These are phyloP conservation scores for Truncatella angustata DNA, from an alignment of 2,329 filamentous ascomycete genomes.

Conservation along the genomic window DNA sequence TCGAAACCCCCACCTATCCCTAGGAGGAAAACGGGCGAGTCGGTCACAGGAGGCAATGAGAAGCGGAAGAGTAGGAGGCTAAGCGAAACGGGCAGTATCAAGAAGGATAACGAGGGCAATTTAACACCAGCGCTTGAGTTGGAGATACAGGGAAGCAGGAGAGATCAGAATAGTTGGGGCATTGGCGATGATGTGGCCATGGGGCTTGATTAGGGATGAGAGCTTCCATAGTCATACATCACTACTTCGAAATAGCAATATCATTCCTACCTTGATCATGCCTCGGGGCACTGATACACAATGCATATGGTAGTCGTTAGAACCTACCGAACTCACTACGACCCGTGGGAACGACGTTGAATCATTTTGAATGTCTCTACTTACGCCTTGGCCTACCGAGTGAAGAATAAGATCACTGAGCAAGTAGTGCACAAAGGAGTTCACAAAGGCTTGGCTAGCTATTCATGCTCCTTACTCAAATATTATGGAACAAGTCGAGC, in stretches of 20 bases:
- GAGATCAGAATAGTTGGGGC: slow-evolving; percentile 66
- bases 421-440: no score
- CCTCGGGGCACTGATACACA: no score
- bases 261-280: no score
- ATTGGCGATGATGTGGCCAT: slow-evolving; percentile 83
- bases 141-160: slow-evolving; percentile 51
- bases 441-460: no score
- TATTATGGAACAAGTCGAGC: no score
- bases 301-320: no score
- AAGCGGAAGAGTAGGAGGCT: slow-evolving; percentile 35
- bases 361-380: no score
- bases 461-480: no score
- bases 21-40: slow-evolving; percentile 22
- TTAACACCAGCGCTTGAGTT: slow-evolving; percentile 40
- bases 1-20: slow-evolving; percentile 17
- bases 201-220: slow-evolving; percentile 66
- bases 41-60: slow-evolving; percentile 12
- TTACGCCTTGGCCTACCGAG: no score
- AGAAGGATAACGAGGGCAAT: slow-evolving; percentile 24
- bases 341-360: no score
- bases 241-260: not conserved
- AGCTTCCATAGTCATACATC: not conserved
- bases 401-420: no score
- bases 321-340: no score
- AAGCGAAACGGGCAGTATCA: slow-evolving; percentile 42